Conservation (phyloP, 2,329 filamentous ascomycete species). For the Epichloe scottii region DNA sequence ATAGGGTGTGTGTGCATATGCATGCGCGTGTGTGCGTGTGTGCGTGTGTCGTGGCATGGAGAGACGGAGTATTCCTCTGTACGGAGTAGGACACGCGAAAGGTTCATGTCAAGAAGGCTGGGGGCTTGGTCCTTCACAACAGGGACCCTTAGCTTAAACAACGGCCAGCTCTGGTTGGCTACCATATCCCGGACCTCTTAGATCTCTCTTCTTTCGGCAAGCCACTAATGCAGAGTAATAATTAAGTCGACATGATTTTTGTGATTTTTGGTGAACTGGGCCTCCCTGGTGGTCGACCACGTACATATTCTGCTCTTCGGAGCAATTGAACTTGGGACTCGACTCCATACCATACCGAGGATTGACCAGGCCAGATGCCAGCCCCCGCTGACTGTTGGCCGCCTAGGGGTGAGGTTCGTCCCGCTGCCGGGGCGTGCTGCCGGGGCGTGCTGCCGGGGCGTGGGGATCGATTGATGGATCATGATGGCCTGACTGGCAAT, state of each 20-base stretch:
- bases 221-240: conserved; percentile 21
- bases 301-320: not conserved
- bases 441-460: too few relatives aligned
- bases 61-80: not conserved
- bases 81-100: not conserved
- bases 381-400: too few relatives aligned
- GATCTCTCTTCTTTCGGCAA: conserved; percentile 19
- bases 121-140: not conserved
- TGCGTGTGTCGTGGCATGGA: conserved; percentile 1
- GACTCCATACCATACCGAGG: too few relatives aligned
- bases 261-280: not conserved
- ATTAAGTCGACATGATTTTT: not conserved
- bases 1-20: not conserved
- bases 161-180: conserved; percentile 13
- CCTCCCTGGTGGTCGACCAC: not conserved
- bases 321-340: too few relatives aligned
- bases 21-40: not conserved
- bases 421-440: too few relatives aligned
- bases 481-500: not conserved
- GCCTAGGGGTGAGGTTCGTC: too few relatives aligned
- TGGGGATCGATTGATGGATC: too few relatives aligned
- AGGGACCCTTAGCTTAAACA: not conserved
- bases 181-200: conserved; percentile 17
- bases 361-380: too few relatives aligned
- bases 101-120: not conserved